Percentiles rank a stretch among this genome's conserved stretches.
phyloP scores from a whole-genome alignment of 331 rosid genomes.

The Telfairia occidentalis region DNA sequence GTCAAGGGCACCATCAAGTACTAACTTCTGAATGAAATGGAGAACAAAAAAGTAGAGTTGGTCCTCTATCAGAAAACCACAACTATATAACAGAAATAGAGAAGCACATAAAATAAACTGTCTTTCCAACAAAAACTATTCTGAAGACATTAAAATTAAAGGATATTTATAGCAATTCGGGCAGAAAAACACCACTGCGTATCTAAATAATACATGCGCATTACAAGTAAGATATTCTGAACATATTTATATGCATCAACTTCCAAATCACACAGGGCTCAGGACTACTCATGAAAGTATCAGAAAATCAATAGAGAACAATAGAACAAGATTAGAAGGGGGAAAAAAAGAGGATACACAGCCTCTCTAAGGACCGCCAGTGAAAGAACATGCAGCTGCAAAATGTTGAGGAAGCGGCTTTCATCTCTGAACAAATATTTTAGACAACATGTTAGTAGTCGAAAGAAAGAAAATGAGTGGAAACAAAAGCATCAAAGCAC shows the following conservation, averaged over 20 bases:
- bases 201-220: not conserved
- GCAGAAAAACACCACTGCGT: not conserved
- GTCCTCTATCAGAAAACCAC: constrained; percentile 13
- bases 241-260: not conserved
- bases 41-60: constrained; percentile 5
- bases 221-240: not conserved
- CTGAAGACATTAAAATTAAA: not conserved
- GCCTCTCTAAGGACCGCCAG: constrained; percentile 91
- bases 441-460: constrained; percentile 17
- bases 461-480: not conserved
- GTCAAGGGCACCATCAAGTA: constrained; percentile 40
- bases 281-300: constrained; percentile 3
- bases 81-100: not conserved
- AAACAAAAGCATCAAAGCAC: not conserved
- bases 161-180: too few relatives aligned
- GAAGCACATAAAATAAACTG: not conserved
- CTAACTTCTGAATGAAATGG: not conserved
- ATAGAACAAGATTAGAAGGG: not conserved
- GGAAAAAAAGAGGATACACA: constrained; percentile 67
- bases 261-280: not conserved
- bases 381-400: constrained; percentile 72
- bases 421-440: constrained; percentile 52
- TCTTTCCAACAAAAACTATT: not conserved
- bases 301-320: not conserved
- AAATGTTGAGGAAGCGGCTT: constrained; percentile 36